Evolutionary conservation across 345 rosid genomes (phyloP).

Genomic region (Jatropha curcas): DNA sequence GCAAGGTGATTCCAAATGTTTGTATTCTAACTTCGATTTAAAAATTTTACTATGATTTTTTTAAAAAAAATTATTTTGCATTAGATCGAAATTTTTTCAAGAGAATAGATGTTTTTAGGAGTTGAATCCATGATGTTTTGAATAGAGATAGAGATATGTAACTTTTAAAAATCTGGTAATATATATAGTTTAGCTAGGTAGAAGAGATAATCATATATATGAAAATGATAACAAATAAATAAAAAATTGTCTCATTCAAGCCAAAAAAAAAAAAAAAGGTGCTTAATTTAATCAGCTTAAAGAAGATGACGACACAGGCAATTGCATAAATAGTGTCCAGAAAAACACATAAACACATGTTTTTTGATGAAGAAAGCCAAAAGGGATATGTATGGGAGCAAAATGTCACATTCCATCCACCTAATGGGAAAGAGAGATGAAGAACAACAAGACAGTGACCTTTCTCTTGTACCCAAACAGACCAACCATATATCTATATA

Average conservation of each 20-base stretch:
- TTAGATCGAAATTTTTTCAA: too few species aligned
- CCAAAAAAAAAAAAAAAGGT: background rate
- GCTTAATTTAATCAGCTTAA: background rate
- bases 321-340: conserved; percentile 31
- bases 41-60: too few species aligned
- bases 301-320: background rate
- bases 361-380: background rate
- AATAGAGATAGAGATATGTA: too few species aligned
- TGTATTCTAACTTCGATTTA: too few species aligned
- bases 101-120: too few species aligned
- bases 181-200: too few species aligned
- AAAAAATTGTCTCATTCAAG: background rate
- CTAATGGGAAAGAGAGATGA: conserved; percentile 45
- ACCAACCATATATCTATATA: conserved; percentile 20
- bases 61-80: too few species aligned
- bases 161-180: too few species aligned
- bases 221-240: background rate
- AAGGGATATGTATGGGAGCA: conserved; percentile 13
- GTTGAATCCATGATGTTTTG: too few species aligned
- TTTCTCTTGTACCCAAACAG: conserved; percentile 25
- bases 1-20: too few species aligned
- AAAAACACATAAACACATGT: conserved; percentile 26
- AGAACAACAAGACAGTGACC: conserved; percentile 50
- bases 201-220: background rate
- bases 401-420: conserved; percentile 51